Evolutionary conservation across 2,329 filamentous ascomycete genomes (phyloP).

Genomic region (Aspergillus glaucus): DNA sequence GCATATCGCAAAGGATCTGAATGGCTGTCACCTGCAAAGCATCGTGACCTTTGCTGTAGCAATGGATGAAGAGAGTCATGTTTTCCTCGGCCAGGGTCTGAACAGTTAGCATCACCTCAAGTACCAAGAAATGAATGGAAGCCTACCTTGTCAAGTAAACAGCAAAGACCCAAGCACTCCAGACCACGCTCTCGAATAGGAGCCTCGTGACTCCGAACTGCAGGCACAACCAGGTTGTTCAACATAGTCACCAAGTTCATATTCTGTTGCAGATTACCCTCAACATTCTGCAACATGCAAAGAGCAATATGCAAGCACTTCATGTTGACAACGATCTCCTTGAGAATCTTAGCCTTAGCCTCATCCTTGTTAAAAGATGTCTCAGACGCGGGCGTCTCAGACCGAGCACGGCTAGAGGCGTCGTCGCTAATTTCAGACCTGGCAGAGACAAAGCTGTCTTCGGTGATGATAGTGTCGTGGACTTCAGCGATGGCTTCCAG

Average conservation of each 20-base stretch:
- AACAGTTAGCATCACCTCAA: constrained; percentile 7
- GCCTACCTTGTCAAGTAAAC: constrained; percentile 72
- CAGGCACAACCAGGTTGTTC: constrained; percentile 92
- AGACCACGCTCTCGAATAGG: constrained; percentile 87
- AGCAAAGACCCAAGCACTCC: constrained; percentile 82
- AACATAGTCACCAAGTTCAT: constrained; percentile 93
- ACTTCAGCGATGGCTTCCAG: constrained; percentile 94
- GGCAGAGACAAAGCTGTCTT: constrained; percentile 91
- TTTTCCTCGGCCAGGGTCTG: constrained; percentile 85
- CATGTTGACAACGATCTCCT: constrained; percentile 94
- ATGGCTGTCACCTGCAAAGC: constrained; percentile 82
- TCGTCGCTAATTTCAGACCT: constrained; percentile 73
- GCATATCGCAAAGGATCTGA: constrained; percentile 87
- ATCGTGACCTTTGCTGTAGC: constrained; percentile 88
- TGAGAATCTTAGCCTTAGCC: constrained; percentile 62
- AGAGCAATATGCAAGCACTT: constrained; percentile 96
- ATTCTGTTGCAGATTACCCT: constrained; percentile 80
- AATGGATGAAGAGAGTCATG: constrained; percentile 86
- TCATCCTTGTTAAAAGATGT: constrained; percentile 50
- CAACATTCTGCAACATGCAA: constrained; percentile 92
- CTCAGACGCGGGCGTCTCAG: constrained; percentile 51
- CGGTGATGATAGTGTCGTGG: constrained; percentile 76
- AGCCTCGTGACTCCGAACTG: constrained; percentile 86
- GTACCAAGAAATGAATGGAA: not conserved
- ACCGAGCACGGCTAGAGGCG: constrained; percentile 39